Evolutionary conservation across 768 basidiomycete genomes (phyloP).

Genomic region (Kwoniella sp.): DNA sequence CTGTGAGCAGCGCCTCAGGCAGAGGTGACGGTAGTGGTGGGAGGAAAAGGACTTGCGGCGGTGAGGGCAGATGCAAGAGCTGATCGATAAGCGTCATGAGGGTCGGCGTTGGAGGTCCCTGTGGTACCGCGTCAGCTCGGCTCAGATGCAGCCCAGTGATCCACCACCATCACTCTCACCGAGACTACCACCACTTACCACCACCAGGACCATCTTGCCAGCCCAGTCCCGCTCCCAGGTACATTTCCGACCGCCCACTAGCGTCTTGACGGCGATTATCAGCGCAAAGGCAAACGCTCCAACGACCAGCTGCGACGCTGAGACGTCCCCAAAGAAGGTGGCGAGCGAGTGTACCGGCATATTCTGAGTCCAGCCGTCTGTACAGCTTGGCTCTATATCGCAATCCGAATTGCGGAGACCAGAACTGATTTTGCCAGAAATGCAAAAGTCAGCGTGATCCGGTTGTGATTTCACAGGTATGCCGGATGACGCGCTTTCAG

Average conservation of each 20-base stretch:
- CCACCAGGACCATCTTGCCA: slow-evolving; percentile 48
- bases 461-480: too few relatives aligned
- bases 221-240: slow-evolving; percentile 50
- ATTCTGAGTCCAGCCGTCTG: too few relatives aligned
- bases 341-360: slow-evolving; percentile 31
- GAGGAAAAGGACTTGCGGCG: slow-evolving; percentile 48
- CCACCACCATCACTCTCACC: background rate
- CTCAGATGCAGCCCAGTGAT: background rate
- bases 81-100: slow-evolving; percentile 38
- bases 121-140: background rate
- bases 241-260: slow-evolving; percentile 38
- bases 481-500: too few relatives aligned
- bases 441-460: too few relatives aligned
- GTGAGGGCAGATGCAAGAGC: slow-evolving; percentile 40
- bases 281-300: slow-evolving; percentile 7
- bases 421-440: too few relatives aligned
- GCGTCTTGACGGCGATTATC: slow-evolving; percentile 21
- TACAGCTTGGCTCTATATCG: too few relatives aligned
- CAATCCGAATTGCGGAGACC: too few relatives aligned
- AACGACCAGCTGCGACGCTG: slow-evolving; percentile 1
- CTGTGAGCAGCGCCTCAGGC: slow-evolving; percentile 39
- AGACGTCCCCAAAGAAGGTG: slow-evolving; percentile 7
- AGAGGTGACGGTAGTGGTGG: slow-evolving; percentile 42
- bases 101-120: slow-evolving; percentile 40
- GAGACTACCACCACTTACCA: slow-evolving; percentile 28